Evolutionary conservation across 805 yeast genomes (phyloP).

Genomic region (Candida andamanensis): DNA sequence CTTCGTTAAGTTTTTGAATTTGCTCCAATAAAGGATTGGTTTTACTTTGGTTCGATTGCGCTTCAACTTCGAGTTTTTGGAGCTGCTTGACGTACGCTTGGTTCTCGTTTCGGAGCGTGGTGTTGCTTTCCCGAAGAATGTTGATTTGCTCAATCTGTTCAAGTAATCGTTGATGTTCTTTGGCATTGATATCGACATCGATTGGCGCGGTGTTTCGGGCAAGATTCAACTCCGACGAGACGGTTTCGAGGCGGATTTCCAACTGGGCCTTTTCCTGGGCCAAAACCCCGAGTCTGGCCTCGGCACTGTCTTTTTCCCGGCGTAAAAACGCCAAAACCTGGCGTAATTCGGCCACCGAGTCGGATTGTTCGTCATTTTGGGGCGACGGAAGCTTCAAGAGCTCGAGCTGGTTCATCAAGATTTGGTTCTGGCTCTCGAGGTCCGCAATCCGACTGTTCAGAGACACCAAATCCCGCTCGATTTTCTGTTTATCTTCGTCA

Average conservation of each 20-base stretch:
- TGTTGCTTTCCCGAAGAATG: conserved; percentile 63
- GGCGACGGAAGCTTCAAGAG: conserved; percentile 11
- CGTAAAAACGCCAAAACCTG: conserved; percentile 61
- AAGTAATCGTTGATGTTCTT: conserved; percentile 43
- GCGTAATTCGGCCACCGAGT: conserved; percentile 20
- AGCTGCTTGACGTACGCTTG: conserved; percentile 16
- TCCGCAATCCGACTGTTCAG: conserved; percentile 47
- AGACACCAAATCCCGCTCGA: conserved; percentile 34
- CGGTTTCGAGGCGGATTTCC: conserved; percentile 42
- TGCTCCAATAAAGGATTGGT: conserved; percentile 44
- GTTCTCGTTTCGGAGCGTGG: conserved; percentile 54
- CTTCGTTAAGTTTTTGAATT: conserved; percentile 23
- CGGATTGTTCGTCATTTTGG: conserved; percentile 5
- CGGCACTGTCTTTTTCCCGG: conserved; percentile 68
- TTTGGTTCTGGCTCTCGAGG: conserved; percentile 59
- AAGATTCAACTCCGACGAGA: conserved; percentile 44
- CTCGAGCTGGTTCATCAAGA: conserved; percentile 67
- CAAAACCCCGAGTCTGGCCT: conserved; percentile 39
- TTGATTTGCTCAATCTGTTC: conserved; percentile 58
- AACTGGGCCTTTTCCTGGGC: conserved; percentile 51
- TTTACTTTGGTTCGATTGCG: conserved; percentile 24
- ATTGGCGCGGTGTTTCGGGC: conserved; percentile 17
- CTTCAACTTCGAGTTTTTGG: conserved; percentile 34
- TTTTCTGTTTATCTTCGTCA: conserved; percentile 16
- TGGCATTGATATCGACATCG: conserved; percentile 22